A percentile compares a stretch with the other conserved stretches of the same genome.
Conservation (phyloP, 768 basidiomycete genomes). For the Coprinopsis cinerea region DNA sequence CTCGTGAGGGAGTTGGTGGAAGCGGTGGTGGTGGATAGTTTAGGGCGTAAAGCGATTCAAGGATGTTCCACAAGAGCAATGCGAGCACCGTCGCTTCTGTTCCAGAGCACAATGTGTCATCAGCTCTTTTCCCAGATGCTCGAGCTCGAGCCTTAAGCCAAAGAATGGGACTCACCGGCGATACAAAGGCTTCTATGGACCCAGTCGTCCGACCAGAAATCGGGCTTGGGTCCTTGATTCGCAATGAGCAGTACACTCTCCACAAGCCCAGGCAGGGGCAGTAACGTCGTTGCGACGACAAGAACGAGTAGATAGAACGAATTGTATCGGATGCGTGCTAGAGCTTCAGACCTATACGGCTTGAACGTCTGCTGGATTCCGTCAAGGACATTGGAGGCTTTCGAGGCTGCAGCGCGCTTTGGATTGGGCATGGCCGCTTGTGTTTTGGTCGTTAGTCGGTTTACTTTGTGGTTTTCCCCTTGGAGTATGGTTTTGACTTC, state of each 20-base stretch:
- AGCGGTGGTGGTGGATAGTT: slow-evolving; percentile 37
- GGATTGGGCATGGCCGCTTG: background rate
- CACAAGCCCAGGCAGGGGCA: slow-evolving; percentile 33
- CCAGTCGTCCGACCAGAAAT: slow-evolving; percentile 16
- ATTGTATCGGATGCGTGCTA: slow-evolving; percentile 38
- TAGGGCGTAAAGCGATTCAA: slow-evolving; percentile 35
- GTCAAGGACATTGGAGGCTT: background rate
- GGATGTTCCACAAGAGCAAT: slow-evolving; percentile 33
- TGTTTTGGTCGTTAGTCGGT: no score
- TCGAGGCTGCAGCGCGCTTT: background rate
- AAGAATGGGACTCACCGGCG: slow-evolving; percentile 7
- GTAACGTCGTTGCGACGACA: slow-evolving; percentile 30
- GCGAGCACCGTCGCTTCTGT: slow-evolving; percentile 29
- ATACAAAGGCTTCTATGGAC: background rate
- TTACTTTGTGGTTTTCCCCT: no score
- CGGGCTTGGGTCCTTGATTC: slow-evolving; percentile 11
- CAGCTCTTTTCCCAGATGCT: background rate
- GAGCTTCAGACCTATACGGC: slow-evolving; percentile 39
- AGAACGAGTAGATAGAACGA: slow-evolving; percentile 28
- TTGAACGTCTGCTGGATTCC: slow-evolving; percentile 21
- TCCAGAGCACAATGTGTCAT: background rate
- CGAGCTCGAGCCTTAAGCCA: background rate
- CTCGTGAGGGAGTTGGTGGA: slow-evolving; percentile 29
- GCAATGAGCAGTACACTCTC: background rate
- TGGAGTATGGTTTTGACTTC: no score